A percentile compares a stretch with the other conserved stretches of the same genome.
Evolutionary conservation across 768 basidiomycete species (phyloP).

Genomic region (Phanerochaete carnosa): DNA sequence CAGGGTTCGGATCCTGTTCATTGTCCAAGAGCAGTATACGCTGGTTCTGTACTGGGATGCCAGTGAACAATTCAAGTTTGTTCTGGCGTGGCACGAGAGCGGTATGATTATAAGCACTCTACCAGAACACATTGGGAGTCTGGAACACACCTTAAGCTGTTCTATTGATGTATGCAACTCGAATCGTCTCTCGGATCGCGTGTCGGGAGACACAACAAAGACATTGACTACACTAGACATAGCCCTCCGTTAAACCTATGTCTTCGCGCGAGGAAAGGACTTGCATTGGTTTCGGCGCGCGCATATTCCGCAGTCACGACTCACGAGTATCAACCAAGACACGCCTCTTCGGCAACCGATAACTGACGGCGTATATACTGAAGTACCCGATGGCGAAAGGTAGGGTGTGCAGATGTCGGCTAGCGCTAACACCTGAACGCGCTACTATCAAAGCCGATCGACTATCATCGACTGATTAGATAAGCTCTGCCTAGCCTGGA

Average conservation of each 20-base stretch:
- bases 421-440: too few relatives aligned
- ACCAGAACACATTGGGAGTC: neutral
- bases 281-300: conserved; percentile 21
- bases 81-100: conserved; percentile 11
- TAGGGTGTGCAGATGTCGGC: too few relatives aligned
- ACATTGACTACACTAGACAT: conserved; percentile 57
- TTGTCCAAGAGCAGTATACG: conserved; percentile 59
- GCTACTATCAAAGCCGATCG: too few relatives aligned
- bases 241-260: neutral
- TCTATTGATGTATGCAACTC: conserved; percentile 71
- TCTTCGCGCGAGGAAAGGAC: neutral
- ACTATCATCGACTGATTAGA: too few relatives aligned
- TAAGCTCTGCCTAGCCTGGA: too few relatives aligned
- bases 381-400: too few relatives aligned
- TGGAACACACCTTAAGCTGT: conserved; percentile 69
- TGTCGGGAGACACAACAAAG: conserved; percentile 83
- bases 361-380: too few relatives aligned
- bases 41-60: conserved; percentile 77
- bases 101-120: neutral
- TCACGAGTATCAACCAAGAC: neutral
- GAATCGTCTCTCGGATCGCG: conserved; percentile 83
- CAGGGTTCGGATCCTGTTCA: conserved; percentile 44
- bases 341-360: too few relatives aligned
- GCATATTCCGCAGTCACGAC: conserved; percentile 6
- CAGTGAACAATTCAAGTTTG: conserved; percentile 90